phyloP scores from a whole-genome alignment of 2,329 filamentous ascomycete species.

The Hypoxylon sp. region DNA sequence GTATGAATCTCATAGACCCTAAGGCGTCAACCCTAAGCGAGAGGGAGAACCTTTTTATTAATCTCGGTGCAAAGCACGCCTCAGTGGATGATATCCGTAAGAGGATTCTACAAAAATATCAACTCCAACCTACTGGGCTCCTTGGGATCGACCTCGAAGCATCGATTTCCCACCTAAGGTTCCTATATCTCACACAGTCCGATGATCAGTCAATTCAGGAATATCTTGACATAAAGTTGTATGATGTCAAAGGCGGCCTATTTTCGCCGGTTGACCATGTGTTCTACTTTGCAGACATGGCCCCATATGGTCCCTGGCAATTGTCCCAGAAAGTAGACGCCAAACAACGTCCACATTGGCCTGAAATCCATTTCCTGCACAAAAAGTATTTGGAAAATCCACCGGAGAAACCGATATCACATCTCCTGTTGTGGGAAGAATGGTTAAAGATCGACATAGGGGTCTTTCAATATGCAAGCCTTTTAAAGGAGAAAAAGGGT shows the following conservation, averaged over 20 bases:
- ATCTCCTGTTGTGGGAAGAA: constrained; percentile 4
- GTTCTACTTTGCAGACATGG: constrained; percentile 7
- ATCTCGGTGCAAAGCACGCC: not conserved
- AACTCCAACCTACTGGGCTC: not conserved
- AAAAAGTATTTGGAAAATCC: constrained; percentile 3
- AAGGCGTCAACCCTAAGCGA: not conserved
- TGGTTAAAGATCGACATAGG: constrained; percentile 4
- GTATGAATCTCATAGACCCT: constrained; percentile 3
- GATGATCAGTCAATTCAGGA: accelerated
- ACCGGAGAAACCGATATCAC: not conserved
- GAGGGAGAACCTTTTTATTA: not conserved
- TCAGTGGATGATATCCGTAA: not conserved
- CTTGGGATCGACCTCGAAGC: not conserved
- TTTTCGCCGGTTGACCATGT: not conserved
- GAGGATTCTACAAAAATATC: not conserved
- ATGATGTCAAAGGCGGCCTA: not conserved
- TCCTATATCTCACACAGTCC: constrained; percentile 14
- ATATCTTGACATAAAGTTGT: constrained; percentile 1
- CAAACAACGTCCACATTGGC: not conserved
- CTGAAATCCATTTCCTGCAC: constrained; percentile 4
- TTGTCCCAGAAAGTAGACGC: not conserved
- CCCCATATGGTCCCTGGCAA: constrained; percentile 3
- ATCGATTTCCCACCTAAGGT: constrained; percentile 12
- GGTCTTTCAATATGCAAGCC: not conserved
- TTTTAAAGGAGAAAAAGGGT: too few species aligned